These are phyloP conservation scores for Beta macrorhiza DNA, from an alignment of 179 eudicot genomes.

Conservation along the genomic window DNA sequence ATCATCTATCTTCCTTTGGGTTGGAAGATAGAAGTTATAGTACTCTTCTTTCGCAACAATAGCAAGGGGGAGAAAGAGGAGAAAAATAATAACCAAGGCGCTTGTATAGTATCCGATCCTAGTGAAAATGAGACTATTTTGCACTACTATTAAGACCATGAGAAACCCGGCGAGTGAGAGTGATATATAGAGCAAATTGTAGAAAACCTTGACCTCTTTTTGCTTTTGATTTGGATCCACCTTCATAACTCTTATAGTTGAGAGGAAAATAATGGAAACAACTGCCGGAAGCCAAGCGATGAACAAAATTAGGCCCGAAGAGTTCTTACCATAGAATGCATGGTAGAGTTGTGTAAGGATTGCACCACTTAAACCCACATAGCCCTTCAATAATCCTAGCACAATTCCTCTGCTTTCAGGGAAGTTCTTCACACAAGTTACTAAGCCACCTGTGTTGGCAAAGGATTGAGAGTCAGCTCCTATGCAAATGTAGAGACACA, in stretches of 20 bases:
- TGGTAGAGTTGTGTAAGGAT: slow-evolving; percentile 31
- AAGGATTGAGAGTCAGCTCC: slow-evolving; percentile 34
- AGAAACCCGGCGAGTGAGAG: slow-evolving; percentile 24
- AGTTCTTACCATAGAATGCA: slow-evolving; percentile 27
- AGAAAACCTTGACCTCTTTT: slow-evolving; percentile 28
- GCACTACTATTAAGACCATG: slow-evolving; percentile 26
- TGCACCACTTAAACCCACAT: slow-evolving; percentile 35
- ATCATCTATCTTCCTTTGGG: not conserved
- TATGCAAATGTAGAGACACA: slow-evolving; percentile 38
- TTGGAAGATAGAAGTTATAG: not conserved
- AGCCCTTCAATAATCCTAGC: slow-evolving; percentile 32
- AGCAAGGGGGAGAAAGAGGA: slow-evolving; percentile 15
- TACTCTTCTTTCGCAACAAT: slow-evolving; percentile 12
- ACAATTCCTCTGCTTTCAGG: slow-evolving; percentile 30
- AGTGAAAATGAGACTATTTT: slow-evolving; percentile 12
- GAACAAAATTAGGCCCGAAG: slow-evolving; percentile 22
- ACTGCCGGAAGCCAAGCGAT: slow-evolving; percentile 31
- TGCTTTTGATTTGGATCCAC: not conserved
- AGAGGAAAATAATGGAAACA: slow-evolving; percentile 22
- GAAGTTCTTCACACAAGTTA: slow-evolving; percentile 38
- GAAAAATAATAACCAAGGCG: not conserved
- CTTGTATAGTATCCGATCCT: slow-evolving; percentile 4
- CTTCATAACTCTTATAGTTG: slow-evolving; percentile 22
- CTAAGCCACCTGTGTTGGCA: slow-evolving; percentile 33
- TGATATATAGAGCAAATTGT: slow-evolving; percentile 29